Conservation (phyloP, 1,139 yeast genomes). For the Geotrichum carabidarum region DNA sequence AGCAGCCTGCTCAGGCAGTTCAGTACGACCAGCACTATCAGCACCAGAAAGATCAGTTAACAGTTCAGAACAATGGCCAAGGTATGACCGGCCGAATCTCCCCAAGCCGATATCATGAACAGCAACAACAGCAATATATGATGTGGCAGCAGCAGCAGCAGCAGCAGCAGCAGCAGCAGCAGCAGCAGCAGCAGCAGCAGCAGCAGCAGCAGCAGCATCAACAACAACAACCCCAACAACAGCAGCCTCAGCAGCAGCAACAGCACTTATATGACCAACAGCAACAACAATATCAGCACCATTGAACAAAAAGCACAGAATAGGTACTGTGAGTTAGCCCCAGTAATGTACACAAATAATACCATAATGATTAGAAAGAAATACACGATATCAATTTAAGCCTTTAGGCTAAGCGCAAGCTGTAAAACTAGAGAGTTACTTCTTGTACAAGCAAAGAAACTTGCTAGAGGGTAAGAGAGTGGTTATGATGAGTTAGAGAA, state of each 20-base stretch:
- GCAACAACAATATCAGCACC: not conserved
- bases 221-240: not conserved
- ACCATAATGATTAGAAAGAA: too few relatives aligned
- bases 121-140: not conserved
- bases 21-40: constrained; percentile 8
- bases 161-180: constrained; percentile 1
- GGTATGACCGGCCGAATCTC: constrained; percentile 1
- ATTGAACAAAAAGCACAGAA: too few relatives aligned
- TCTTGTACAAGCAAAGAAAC: too few relatives aligned
- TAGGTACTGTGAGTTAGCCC: too few relatives aligned
- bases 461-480: too few relatives aligned
- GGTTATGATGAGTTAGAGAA: too few relatives aligned
- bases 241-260: not conserved
- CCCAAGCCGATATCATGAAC: not conserved
- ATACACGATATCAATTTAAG: too few relatives aligned
- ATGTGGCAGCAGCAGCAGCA: constrained; percentile 4
- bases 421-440: too few relatives aligned
- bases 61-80: not conserved
- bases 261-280: not conserved
- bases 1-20: not conserved
- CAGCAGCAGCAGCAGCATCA: not conserved
- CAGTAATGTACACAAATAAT: too few relatives aligned
- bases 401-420: too few relatives aligned
- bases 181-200: not conserved
- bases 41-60: constrained; percentile 5